phyloP scores from a whole-genome alignment of 805 yeast genomes.

The Candida koratica region DNA sequence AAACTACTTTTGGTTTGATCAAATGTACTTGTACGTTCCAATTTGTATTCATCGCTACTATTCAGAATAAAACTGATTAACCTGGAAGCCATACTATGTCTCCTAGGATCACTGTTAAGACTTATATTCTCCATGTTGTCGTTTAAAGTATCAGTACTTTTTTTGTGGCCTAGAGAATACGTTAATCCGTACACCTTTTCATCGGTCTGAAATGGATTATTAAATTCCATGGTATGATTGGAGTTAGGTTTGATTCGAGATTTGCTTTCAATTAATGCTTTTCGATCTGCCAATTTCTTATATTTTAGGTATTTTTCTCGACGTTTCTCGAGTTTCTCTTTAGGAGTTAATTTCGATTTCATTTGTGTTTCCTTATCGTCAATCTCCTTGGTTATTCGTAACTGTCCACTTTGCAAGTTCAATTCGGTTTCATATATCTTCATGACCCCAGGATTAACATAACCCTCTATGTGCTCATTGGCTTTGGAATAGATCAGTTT shows the following conservation, averaged over 20 bases:
- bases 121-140: slow-evolving; percentile 4
- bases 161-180: slow-evolving; percentile 3
- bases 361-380: slow-evolving; percentile 6
- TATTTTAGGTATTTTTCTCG: slow-evolving; percentile 7
- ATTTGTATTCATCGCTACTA: slow-evolving; percentile 14
- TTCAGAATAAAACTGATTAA: slow-evolving; percentile 20
- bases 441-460: slow-evolving; percentile 16
- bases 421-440: slow-evolving; percentile 18
- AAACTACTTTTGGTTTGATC: slow-evolving; percentile 38
- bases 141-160: not conserved
- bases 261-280: slow-evolving; percentile 11
- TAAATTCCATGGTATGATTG: slow-evolving; percentile 11
- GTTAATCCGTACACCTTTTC: slow-evolving; percentile 5
- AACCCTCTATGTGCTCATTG: slow-evolving; percentile 25
- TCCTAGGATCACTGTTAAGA: slow-evolving; percentile 8
- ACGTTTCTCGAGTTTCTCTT: slow-evolving; percentile 3
- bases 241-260: slow-evolving; percentile 7
- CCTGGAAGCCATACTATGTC: slow-evolving; percentile 19
- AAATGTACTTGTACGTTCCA: slow-evolving; percentile 22
- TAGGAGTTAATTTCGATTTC: slow-evolving; percentile 4
- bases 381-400: slow-evolving; percentile 11
- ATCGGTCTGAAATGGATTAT: slow-evolving; percentile 12
- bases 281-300: slow-evolving; percentile 7
- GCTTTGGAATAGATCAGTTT: slow-evolving; percentile 42
- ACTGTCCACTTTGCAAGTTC: slow-evolving; percentile 13